Evolutionary conservation across 208 protist genomes (phyloP).

Genomic region (Trypanosoma congolense): DNA sequence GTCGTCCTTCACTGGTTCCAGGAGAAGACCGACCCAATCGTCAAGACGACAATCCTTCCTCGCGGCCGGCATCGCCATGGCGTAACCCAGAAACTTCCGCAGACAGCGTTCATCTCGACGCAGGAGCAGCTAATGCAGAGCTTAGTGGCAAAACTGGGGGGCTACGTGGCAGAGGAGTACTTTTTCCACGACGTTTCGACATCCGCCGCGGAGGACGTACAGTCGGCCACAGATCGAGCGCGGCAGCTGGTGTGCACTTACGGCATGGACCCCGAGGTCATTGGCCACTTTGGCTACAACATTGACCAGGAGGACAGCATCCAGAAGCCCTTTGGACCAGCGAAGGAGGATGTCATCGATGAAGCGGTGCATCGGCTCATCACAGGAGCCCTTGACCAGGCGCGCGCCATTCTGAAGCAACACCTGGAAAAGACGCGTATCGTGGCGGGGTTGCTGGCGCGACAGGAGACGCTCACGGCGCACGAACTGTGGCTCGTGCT

Average conservation of each 20-base stretch:
- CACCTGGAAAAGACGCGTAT: constrained; percentile 51
- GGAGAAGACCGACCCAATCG: constrained; percentile 93
- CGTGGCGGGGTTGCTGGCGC: constrained; percentile 70
- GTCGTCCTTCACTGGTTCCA: constrained; percentile 97
- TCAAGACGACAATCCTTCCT: constrained; percentile 98
- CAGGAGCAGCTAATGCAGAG: constrained; percentile 90
- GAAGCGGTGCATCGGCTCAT: constrained; percentile 80
- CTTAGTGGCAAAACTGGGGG: constrained; percentile 94
- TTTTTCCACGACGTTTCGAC: constrained; percentile 93
- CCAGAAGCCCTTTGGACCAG: constrained; percentile 93
- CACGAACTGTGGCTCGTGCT: constrained; percentile 76
- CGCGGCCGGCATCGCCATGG: constrained; percentile 92
- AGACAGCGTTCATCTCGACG: constrained; percentile 90
- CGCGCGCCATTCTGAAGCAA: constrained; percentile 49
- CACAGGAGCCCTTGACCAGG: constrained; percentile 56
- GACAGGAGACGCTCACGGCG: constrained; percentile 80
- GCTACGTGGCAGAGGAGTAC: constrained; percentile 89
- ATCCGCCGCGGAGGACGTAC: constrained; percentile 93
- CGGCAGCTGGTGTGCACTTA: constrained; percentile 73
- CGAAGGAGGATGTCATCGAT: constrained; percentile 91
- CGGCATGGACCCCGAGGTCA: constrained; percentile 76
- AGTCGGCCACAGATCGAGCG: constrained; percentile 87
- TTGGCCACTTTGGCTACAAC: constrained; percentile 84
- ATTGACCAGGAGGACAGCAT: constrained; percentile 58
- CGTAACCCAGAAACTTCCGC: constrained; percentile 97